Evolutionary conservation across 2,329 filamentous ascomycete species (phyloP).

Genomic region (Plectosphaerella sp.): DNA sequence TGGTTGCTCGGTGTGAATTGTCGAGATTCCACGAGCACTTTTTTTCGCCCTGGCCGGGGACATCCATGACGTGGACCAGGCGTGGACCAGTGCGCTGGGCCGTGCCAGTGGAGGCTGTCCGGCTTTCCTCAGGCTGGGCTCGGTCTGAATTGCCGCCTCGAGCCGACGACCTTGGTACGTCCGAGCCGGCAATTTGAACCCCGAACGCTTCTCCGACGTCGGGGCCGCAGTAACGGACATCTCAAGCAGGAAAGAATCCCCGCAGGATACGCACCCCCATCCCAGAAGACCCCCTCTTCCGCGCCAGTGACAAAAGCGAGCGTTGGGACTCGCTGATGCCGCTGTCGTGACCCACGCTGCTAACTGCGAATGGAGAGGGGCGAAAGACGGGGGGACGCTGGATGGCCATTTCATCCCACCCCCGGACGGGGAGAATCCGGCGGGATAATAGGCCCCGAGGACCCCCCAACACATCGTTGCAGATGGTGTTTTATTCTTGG

Average conservation of each 20-base stretch:
- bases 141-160: not conserved
- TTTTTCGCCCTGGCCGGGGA: not conserved
- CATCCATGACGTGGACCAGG: not conserved
- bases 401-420: constrained; percentile 4
- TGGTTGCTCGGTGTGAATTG: constrained; percentile 1
- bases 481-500: constrained; percentile 3
- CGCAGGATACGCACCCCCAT: not conserved
- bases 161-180: constrained; percentile 1
- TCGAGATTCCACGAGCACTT: not conserved
- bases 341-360: too few species aligned
- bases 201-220: not conserved
- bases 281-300: not conserved
- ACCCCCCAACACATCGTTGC: not conserved
- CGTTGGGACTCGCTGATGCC: constrained; percentile 6
- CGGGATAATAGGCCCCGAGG: constrained; percentile 19
- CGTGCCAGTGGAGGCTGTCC: too few species aligned
- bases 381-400: not conserved
- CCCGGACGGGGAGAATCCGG: constrained; percentile 7
- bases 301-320: constrained; percentile 7
- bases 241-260: not conserved
- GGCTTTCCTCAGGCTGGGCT: not conserved
- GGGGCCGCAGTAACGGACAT: not conserved
- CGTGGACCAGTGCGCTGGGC: not conserved
- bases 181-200: not conserved
- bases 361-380: not conserved